Conservation (phyloP, 805 yeast species). For the Maudiozyma pseudohumilis region DNA sequence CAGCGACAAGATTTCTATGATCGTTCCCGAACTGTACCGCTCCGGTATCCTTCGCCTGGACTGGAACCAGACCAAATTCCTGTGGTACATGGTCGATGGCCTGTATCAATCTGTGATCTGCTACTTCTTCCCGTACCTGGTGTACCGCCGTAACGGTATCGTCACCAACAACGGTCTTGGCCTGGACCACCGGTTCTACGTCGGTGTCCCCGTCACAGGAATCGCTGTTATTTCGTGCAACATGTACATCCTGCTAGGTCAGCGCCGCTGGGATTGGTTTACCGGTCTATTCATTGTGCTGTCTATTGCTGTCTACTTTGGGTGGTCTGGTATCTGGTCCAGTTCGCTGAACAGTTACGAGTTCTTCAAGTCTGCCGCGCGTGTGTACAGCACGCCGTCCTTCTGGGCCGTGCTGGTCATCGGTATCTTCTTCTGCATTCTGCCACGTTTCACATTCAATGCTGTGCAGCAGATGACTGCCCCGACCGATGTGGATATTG, state of each 20-base stretch:
- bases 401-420: slow-evolving; percentile 61
- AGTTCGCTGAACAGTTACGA: slow-evolving; percentile 44
- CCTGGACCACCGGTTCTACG: slow-evolving; percentile 62
- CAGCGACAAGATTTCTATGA: slow-evolving; percentile 51
- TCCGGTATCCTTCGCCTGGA: slow-evolving; percentile 67
- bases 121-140: slow-evolving; percentile 63
- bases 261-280: slow-evolving; percentile 77
- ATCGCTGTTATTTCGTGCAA: slow-evolving; percentile 63
- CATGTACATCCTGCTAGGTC: slow-evolving; percentile 53
- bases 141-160: slow-evolving; percentile 36
- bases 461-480: slow-evolving; percentile 38
- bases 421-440: slow-evolving; percentile 52
- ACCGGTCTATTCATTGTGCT: slow-evolving; percentile 44
- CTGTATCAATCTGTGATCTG: slow-evolving; percentile 65
- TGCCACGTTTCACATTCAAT: slow-evolving; percentile 62
- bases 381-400: slow-evolving; percentile 47
- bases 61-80: slow-evolving; percentile 59
- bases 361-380: slow-evolving; percentile 60
- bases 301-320: slow-evolving; percentile 51
- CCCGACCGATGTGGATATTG: slow-evolving; percentile 68
- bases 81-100: slow-evolving; percentile 71
- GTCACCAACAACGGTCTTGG: slow-evolving; percentile 45
- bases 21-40: slow-evolving; percentile 66
- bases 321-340: slow-evolving; percentile 81
- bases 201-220: slow-evolving; percentile 59